Base-by-base conservation (phyloP, 2,329 filamentous ascomycete genomes). In the Diaporthe eres region DNA sequence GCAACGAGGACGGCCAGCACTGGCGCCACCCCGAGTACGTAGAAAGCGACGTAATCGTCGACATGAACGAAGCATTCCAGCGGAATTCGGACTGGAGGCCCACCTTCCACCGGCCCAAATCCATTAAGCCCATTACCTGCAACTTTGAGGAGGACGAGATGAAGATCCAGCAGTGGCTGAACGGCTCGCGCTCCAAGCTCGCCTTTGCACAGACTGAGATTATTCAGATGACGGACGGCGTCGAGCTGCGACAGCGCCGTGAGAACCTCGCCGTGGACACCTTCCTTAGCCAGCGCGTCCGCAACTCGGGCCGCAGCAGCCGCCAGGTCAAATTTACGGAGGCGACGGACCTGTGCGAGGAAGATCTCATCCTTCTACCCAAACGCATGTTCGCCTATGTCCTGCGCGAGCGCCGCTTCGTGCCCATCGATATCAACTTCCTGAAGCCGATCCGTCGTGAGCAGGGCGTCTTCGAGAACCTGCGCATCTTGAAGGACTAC, bases 371-470 rank as follows among this genome's bases (percentile, higher is more conserved):
- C 7, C 71, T 76, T 4, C 71, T 76, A 8, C 74, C 74, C 7
- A 65, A 57, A 25, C 74, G 74, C 8, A 47, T 70, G 34, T 74
- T 76, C 22, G 71, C 71, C 1, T 74, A 76, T 19, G 51, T 60
- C 22, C 63, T 76, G 42, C 70, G 74, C 22, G 74, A 74, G 28
- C 70, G 74, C 28, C 65, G 68, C 28, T 76, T 76, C 42, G 71
- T 76, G 39, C 51, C 61, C 22, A 58, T 68, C 39, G 63, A 76
- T 28, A 49, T 74, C 55, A 67, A 74, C 22, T 67, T 19, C 28
- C 51, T 76, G 13, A 74, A 65, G 31, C 61, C 51, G 17, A 61
- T 74, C 37, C 42, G 31, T 17, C 31, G 42, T n/a, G 53, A 60
- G 49, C n/a, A 74, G 55, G 55, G 55, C 25, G 31, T 67, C 9